A percentile compares a stretch with the other conserved stretches of the same genome.
Conservation (phyloP, 1,284 basidiomycete genomes). For the Pyrrhoderma lamaoense region DNA sequence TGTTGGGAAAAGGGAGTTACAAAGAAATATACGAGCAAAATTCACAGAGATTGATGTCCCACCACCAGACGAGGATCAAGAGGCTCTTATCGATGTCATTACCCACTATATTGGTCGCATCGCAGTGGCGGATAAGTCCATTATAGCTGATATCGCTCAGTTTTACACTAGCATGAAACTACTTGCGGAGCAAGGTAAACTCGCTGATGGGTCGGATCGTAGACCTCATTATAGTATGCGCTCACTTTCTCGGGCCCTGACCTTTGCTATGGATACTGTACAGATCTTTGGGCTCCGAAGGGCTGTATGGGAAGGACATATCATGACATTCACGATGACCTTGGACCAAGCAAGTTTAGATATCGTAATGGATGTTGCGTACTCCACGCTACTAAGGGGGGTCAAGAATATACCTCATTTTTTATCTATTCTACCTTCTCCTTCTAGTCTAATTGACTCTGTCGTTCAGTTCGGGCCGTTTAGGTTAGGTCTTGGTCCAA, state of each 20-base stretch:
- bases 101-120: slow-evolving; percentile 85
- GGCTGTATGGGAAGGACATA: slow-evolving; percentile 90
- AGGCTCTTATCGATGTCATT: slow-evolving; percentile 86
- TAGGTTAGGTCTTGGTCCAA: slow-evolving; percentile 77
- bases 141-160: slow-evolving; percentile 87
- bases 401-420: slow-evolving; percentile 79
- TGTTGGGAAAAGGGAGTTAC: slow-evolving; percentile 96
- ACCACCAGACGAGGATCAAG: slow-evolving; percentile 87
- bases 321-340: slow-evolving; percentile 98
- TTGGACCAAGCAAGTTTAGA: slow-evolving; percentile 73
- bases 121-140: slow-evolving; percentile 81
- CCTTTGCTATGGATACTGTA: slow-evolving; percentile 83
- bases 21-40: slow-evolving; percentile 80
- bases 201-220: slow-evolving; percentile 93
- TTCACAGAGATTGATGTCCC: slow-evolving; percentile 97
- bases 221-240: slow-evolving; percentile 98
- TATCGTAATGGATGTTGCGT: slow-evolving; percentile 63
- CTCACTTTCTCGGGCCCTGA: slow-evolving; percentile 87
- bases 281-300: slow-evolving; percentile 76
- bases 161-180: slow-evolving; percentile 83
- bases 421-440: slow-evolving; percentile 58
- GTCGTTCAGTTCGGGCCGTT: slow-evolving; percentile 88
- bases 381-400: slow-evolving; percentile 75
- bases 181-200: slow-evolving; percentile 71
- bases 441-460: slow-evolving; percentile 49